phyloP scores from a whole-genome alignment of 352 stramenopile species.

The Phytophthora palmivora region DNA sequence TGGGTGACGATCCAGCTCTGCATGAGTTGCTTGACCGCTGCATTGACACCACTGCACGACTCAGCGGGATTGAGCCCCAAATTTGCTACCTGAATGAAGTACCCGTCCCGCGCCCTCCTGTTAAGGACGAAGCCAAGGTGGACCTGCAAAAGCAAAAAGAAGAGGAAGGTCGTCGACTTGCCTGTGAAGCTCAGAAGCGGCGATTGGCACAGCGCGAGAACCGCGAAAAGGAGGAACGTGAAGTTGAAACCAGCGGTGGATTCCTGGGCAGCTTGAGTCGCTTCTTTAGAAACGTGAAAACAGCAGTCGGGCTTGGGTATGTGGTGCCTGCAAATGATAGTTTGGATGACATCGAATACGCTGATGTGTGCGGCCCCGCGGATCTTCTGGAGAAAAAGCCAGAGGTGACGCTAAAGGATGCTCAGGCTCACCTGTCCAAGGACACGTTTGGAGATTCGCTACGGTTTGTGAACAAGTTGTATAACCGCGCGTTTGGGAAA shows the following conservation, averaged over 20 bases:
- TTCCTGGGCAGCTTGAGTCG: slow-evolving; percentile 16
- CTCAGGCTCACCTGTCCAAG: slow-evolving; percentile 70
- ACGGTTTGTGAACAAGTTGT: slow-evolving; percentile 93
- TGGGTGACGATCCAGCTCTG: slow-evolving; percentile 49
- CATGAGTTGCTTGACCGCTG: slow-evolving; percentile 63
- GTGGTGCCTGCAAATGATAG: slow-evolving; percentile 54
- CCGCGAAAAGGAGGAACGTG: slow-evolving; percentile 30
- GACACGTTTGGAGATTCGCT: slow-evolving; percentile 94
- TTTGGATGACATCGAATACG: slow-evolving; percentile 73
- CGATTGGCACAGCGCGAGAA: slow-evolving; percentile 47
- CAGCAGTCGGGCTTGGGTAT: slow-evolving; percentile 42
- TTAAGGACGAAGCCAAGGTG: slow-evolving; percentile 20
- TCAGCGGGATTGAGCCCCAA: slow-evolving; percentile 48
- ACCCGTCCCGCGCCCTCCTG: slow-evolving; percentile 27
- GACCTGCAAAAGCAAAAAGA: slow-evolving; percentile 48
- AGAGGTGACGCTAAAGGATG: slow-evolving; percentile 28
- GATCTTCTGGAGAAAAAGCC: slow-evolving; percentile 24
- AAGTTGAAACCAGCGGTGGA: slow-evolving; percentile 22
- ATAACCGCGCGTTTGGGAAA: slow-evolving; percentile 90
- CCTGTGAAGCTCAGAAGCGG: slow-evolving; percentile 68
- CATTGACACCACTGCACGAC: slow-evolving; percentile 65
- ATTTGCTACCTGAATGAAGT: slow-evolving; percentile 65
- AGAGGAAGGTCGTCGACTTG: slow-evolving; percentile 65
- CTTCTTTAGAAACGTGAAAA: slow-evolving; percentile 37
- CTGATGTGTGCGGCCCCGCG: slow-evolving; percentile 58